Percentiles rank a stretch among this genome's conserved stretches.
These are phyloP conservation scores for Elsinoe batatas DNA, from an alignment of 2,329 filamentous ascomycete species.

Conservation along the genomic window DNA sequence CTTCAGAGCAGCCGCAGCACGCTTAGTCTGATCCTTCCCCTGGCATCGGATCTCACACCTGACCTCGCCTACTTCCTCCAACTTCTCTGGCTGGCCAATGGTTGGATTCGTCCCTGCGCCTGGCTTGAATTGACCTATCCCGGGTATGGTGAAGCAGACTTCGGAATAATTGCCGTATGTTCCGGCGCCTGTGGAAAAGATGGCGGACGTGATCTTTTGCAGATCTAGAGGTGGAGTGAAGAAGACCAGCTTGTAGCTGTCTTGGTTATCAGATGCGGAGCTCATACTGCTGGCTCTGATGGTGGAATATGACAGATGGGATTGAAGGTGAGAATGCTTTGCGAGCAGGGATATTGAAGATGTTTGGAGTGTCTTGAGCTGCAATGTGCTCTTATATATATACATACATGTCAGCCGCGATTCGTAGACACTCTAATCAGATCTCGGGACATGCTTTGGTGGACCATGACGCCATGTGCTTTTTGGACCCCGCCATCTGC, in stretches of 20 bases:
- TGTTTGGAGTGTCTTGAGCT: no score
- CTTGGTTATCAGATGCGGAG: conserved; percentile 4
- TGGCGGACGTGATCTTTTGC: conserved; percentile 32
- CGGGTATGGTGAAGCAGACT: conserved; percentile 34
- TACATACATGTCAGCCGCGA: neutral
- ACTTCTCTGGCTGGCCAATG: conserved; percentile 47
- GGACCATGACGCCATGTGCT: no score
- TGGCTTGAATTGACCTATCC: conserved; percentile 57
- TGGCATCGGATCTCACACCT: conserved; percentile 54
- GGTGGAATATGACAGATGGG: neutral
- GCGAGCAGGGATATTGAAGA: no score
- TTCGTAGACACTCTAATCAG: no score
- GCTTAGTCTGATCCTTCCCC: conserved; percentile 46
- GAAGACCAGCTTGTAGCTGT: conserved; percentile 37
- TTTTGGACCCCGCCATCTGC: no score
- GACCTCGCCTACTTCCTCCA: conserved; percentile 52
- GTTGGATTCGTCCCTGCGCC: conserved; percentile 52
- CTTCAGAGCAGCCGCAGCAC: conserved; percentile 55
- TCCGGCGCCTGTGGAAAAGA: conserved; percentile 39
- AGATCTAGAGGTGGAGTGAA: conserved; percentile 33
- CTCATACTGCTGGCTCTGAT: neutral
- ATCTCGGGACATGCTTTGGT: no score
- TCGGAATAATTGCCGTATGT: conserved; percentile 35
- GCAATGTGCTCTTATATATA: no score
- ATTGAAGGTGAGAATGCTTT: no score